Base-by-base conservation (phyloP, 2,329 filamentous ascomycete species). In the Claviceps sorghi region DNA sequence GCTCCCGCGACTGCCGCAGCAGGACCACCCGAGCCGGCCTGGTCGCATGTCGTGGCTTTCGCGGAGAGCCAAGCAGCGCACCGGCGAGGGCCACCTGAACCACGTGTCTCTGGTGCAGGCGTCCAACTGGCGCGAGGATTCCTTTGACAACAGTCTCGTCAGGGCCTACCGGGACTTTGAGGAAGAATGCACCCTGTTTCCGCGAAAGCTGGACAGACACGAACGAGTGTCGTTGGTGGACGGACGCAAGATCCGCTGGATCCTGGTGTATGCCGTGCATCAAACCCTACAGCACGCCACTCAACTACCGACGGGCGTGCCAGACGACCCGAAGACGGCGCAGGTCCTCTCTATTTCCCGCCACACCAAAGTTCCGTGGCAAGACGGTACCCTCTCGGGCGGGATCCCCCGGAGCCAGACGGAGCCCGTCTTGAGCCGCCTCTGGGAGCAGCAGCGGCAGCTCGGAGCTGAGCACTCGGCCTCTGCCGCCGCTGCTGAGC, bases 211-310 rank as follows among this genome's bases (percentile, higher is more conserved):
- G 0, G 78, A 83, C 53, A 79, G 78, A 53, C 54, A 64, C 6
- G 77, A 80, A 38, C 81, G 78, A 60, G 60, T 70, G 2, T 66
- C 66, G 0, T 67, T 80, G 11, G 70, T 75, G 9, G 86, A 91
- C 56, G 84, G 80, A 1, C 79, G 87, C 42, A 90, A 88, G 64
- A 77, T 89, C 17, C 76, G 86, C 41, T 93, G 86, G 86, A 78
- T 90, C 32, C 63, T 90, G 38, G 75, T 91, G 7, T 91, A 91
- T 60, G 76, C 80, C 19, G 75, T 80, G 3, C 76, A 88, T 53
- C 87, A 93, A 62, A 82, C 81, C n/a, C 73, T 93, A 1, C 74
- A 77, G 10, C 79, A 78, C 51, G 80, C 81, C 40, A 83, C 79
- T 1, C 69, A 76, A 36, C 71, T 77, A 0, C 82, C 86, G 0